Conservation (phyloP, 192 early-diverging fungal genomes). For the Thoreauomyces humboldtii region DNA sequence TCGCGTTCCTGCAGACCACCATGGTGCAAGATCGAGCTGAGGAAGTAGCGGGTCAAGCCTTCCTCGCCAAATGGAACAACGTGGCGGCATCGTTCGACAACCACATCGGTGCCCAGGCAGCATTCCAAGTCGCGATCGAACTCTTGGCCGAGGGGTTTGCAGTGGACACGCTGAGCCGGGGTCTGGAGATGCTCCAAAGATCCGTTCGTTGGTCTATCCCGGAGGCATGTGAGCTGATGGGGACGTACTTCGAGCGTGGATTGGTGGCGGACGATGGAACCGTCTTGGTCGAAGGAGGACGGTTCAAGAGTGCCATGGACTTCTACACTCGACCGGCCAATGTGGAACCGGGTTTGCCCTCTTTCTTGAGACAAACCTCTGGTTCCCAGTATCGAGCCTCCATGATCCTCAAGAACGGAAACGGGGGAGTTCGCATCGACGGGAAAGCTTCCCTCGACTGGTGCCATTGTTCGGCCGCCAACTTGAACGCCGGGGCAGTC, state of each 20-base stretch:
- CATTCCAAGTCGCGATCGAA: not conserved
- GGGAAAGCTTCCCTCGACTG: not conserved
- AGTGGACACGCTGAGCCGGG: not conserved
- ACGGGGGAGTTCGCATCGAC: not conserved
- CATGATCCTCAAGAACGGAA: constrained; percentile 5
- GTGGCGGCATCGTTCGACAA: not conserved
- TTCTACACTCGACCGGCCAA: not conserved
- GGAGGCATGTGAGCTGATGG: not conserved
- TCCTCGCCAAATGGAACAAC: not conserved
- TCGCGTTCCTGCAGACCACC: not conserved
- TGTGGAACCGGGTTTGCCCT: not conserved
- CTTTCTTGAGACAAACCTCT: not conserved
- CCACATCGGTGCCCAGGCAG: not conserved
- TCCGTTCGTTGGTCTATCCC: not conserved
- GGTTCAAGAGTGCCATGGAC: not conserved
- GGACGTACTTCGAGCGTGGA: not conserved
- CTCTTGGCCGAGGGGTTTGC: not conserved
- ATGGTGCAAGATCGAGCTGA: too few relatives aligned
- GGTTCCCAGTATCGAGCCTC: not conserved
- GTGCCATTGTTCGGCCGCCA: not conserved
- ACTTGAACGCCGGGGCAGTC: not conserved
- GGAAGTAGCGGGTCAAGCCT: too few relatives aligned
- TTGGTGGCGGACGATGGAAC: not conserved
- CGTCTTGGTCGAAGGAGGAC: not conserved
- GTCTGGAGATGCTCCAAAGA: not conserved